phyloP scores from a whole-genome alignment of 352 stramenopile species.

The Phytophthora pinifolia region DNA sequence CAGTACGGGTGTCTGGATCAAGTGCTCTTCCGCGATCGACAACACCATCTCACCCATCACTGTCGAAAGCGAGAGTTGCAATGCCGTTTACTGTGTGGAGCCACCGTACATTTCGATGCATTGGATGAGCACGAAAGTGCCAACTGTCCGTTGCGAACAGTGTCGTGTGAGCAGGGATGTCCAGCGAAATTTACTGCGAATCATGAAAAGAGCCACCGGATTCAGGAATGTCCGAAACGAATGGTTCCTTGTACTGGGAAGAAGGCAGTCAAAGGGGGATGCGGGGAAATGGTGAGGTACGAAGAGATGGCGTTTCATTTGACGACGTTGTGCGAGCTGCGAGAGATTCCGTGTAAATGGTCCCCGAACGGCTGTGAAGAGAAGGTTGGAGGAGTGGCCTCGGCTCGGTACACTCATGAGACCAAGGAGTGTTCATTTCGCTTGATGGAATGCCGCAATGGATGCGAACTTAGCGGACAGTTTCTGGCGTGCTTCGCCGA shows the following conservation, averaged over 20 bases:
- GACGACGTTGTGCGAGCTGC: constrained; percentile 43
- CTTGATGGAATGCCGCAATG: constrained; percentile 47
- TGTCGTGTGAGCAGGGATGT: constrained; percentile 49
- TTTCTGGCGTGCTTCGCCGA: constrained; percentile 50
- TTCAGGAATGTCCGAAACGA: constrained; percentile 55
- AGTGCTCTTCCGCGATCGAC: constrained; percentile 37
- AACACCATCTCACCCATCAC: constrained; percentile 46
- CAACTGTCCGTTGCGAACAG: constrained; percentile 44
- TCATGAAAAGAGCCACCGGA: constrained; percentile 34
- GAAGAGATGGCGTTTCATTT: constrained; percentile 72
- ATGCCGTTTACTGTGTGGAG: constrained; percentile 56
- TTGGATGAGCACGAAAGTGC: constrained; percentile 51
- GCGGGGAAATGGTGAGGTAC: constrained; percentile 37
- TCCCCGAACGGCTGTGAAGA: constrained; percentile 43
- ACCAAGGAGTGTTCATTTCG: constrained; percentile 59
- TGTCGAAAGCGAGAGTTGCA: constrained; percentile 55
- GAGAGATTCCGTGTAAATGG: constrained; percentile 59
- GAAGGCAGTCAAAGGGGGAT: constrained; percentile 30
- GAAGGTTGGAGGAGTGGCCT: constrained; percentile 37
- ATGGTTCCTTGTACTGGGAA: constrained; percentile 40
- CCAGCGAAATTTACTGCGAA: constrained; percentile 44
- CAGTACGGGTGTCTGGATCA: constrained; percentile 50
- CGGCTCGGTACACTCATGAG: constrained; percentile 56
- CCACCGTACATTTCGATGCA: constrained; percentile 41
- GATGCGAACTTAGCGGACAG: constrained; percentile 39